Percentiles rank a stretch among this genome's conserved stretches.
These are phyloP conservation scores for Erodium moschatum DNA, from an alignment of 441 rosid genomes.

Conservation along the genomic window DNA sequence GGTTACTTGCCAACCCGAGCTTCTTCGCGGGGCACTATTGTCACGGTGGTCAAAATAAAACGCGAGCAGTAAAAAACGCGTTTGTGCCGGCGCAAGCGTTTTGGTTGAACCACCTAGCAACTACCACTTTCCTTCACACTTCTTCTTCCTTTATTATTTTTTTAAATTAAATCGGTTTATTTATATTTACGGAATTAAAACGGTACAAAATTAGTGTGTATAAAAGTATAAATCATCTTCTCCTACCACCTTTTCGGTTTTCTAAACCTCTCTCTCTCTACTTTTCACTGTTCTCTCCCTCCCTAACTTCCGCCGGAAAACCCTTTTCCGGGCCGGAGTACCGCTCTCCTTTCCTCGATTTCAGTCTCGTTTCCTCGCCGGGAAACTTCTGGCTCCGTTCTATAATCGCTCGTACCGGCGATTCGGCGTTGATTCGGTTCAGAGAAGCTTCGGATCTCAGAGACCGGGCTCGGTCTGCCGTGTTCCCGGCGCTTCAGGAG, in stretches of 20 bases:
- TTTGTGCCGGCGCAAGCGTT: slow-evolving; percentile 60
- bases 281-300: slow-evolving; percentile 5
- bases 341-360: not conserved
- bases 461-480: not conserved
- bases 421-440: not conserved
- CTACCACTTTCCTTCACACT: slow-evolving; percentile 60
- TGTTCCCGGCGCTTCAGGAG: not conserved
- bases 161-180: not conserved
- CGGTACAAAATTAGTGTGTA: not conserved
- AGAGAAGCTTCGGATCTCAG: slow-evolving; percentile 2
- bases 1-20: not conserved
- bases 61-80: slow-evolving; percentile 48
- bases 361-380: not conserved
- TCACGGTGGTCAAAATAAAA: not conserved
- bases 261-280: not conserved
- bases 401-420: not conserved
- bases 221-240: slow-evolving; percentile 2
- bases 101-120: slow-evolving; percentile 98
- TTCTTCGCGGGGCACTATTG: not conserved
- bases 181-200: not conserved
- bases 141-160: slow-evolving; percentile 21
- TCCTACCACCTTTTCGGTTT: not conserved
- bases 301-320: not conserved
- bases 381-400: not conserved
- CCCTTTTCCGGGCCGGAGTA: not conserved